Evolutionary conservation across 2,329 filamentous ascomycete genomes (phyloP), one percentile per base, ranked within the genome.

Genomic region (Aureobasidium sp.): DNA sequence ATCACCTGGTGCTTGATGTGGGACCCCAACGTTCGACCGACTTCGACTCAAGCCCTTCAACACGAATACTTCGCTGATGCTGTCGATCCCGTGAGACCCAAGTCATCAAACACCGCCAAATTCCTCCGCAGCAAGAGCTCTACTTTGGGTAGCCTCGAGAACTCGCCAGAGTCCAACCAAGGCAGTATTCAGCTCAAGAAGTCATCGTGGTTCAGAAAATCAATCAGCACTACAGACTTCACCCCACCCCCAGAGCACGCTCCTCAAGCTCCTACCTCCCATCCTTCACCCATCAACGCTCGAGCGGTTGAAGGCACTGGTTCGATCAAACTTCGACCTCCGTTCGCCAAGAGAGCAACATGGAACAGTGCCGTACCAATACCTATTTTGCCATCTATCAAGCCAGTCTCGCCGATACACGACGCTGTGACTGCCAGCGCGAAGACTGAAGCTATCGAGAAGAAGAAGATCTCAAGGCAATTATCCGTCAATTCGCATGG

Each of bases 1-100:
- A 94, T 99, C 63, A 99, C 94, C 17, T 97, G 91, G 91, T 99
- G 94, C 76, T 77, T 99, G 67, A 94, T 97, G 89, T 99, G 94
- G 94, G 94, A 99, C 75, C 94, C 94, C 12, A 95, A 92, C 78
- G 86, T 80, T 70, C 84, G 94, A 64, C 94, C 94, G 48, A 97
- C 92, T 4, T 97, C 93, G 1, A 87, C 88, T 0, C 92, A 99
- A 75, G 93, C 94, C n/a, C 78, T 99, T 67, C 89, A 89, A 42
- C 94, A 99, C 74, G 93, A 97, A 68, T 99, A 95, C 76, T 99
- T 99, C 70, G 76, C 82, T 37, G 94, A 97, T 76, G 94, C 94
- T 1, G 85, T 95, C 56, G 94, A 99, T 73, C 94, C 94, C 15
- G 78, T 97, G 60, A 82, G 92, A 61, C 91, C 93, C n/a, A 96